Base-by-base conservation (phyloP, 495 filamentous ascomycete genomes). In the Mytilinidion resinicola region DNA sequence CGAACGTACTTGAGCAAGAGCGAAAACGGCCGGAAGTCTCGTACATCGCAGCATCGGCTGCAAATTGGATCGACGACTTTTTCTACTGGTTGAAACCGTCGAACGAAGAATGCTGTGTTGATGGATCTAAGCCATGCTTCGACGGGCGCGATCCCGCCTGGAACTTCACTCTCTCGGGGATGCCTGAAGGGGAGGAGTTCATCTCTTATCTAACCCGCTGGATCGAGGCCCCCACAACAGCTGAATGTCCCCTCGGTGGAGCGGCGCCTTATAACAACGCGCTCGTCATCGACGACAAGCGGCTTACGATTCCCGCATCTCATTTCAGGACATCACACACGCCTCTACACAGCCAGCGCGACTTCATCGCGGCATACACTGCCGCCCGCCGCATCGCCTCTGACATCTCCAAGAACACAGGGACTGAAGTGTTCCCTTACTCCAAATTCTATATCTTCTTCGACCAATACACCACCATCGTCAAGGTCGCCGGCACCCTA, bases 401-500 rank as follows among this genome's bases (percentile, higher is more conserved):
- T 53, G 82, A 80, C 14, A 80, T 97, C 51, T 86, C 78, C 19
- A 71, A 79, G 42, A 79, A 76, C 50, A 88, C 89, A 11, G 78
- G 80, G 9, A 82, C 89, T 44, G 79, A 86, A 21, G 84, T 97
- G 51, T 98, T 97, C 79, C 91, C 93, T 0, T 98, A 98, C 71
- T 89, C 86, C 42, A 86, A 96, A 63, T 91, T 93, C 69, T 98
- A 98, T 75, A 91, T 98, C 64, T 98, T 96, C 80, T 97, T 98
- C 69, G 92, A 98, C 74, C 93, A 96, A 69, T 98, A 98, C 70
- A 79, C 88, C 1, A 80, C 82, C 56, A 96, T 98, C 61, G 84
- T 93, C 35, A 77, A 74, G 25, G 80, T 96, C 4, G 89, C 93
- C 0, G 84, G 80, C 5, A 80, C 86, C 0, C 81, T 98, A 8